Conservation (phyloP, 2,329 filamentous ascomycete genomes). For the Cladosporium colombiae region DNA sequence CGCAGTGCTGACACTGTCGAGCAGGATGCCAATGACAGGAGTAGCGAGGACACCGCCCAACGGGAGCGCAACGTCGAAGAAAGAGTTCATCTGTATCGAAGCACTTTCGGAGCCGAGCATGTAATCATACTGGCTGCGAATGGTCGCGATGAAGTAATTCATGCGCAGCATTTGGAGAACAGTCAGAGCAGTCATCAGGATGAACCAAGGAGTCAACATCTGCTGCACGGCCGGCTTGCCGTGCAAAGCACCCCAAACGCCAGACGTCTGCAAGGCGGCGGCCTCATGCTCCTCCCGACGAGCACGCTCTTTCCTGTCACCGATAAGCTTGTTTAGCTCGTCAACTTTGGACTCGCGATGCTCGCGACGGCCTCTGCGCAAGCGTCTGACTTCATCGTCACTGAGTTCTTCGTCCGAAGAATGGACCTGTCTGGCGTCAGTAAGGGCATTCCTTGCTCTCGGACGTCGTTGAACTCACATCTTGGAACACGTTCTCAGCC, state of each 20-base stretch:
- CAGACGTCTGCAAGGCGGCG: slow-evolving; percentile 38
- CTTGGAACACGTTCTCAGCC: slow-evolving; percentile 55
- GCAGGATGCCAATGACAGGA: slow-evolving; percentile 79
- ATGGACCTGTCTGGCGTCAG: slow-evolving; percentile 42
- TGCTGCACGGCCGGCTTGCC: slow-evolving; percentile 69
- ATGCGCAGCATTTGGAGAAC: slow-evolving; percentile 54
- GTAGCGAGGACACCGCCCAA: slow-evolving; percentile 78
- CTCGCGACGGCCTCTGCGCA: slow-evolving; percentile 53
- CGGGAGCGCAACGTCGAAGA: slow-evolving; percentile 81
- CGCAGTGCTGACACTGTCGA: slow-evolving; percentile 74
- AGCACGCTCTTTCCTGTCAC: slow-evolving; percentile 64
- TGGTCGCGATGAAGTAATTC: slow-evolving; percentile 90
- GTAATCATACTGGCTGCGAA: slow-evolving; percentile 76
- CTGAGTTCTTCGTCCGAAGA: slow-evolving; percentile 59
- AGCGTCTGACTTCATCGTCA: slow-evolving; percentile 59
- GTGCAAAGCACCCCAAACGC: slow-evolving; percentile 86
- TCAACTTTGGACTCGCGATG: slow-evolving; percentile 65
- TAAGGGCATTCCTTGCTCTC: neutral
- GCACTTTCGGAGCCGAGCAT: slow-evolving; percentile 65
- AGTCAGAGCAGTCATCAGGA: slow-evolving; percentile 79
- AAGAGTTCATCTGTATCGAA: slow-evolving; percentile 72
- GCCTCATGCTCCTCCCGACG: slow-evolving; percentile 48
- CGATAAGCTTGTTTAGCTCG: slow-evolving; percentile 74
- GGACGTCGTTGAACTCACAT: slow-evolving; percentile 32
- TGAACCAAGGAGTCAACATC: slow-evolving; percentile 78